Percentiles rank a stretch among this genome's conserved stretches.
These are phyloP conservation scores for Elsinoe necatrix DNA, from an alignment of 2,329 filamentous ascomycete species.

Conservation along the genomic window DNA sequence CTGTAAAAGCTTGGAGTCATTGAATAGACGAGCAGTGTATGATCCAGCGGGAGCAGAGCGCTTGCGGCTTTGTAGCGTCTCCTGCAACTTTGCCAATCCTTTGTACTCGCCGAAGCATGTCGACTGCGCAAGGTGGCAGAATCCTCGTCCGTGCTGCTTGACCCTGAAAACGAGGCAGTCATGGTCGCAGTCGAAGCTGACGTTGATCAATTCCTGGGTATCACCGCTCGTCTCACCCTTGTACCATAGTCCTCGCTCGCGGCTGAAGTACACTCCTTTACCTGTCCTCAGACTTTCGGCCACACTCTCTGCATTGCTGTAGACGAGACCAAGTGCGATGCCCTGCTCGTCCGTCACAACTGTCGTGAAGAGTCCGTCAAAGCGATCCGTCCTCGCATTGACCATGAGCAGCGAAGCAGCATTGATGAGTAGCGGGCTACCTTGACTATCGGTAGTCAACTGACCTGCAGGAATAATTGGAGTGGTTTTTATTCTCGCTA, in stretches of 20 bases:
- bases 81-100: constrained; percentile 76
- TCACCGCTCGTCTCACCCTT: constrained; percentile 94
- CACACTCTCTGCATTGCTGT: constrained; percentile 87
- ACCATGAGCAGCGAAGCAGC: constrained; percentile 63
- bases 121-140: constrained; percentile 88
- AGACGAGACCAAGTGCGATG: constrained; percentile 78
- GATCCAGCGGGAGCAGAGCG: constrained; percentile 76
- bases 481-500: constrained; percentile 45
- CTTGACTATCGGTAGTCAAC: constrained; percentile 58
- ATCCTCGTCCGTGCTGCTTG: constrained; percentile 75
- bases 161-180: constrained; percentile 89
- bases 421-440: constrained; percentile 53
- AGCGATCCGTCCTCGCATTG: constrained; percentile 70
- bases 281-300: constrained; percentile 74
- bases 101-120: constrained; percentile 83
- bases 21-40: constrained; percentile 89
- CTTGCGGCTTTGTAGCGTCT: constrained; percentile 76
- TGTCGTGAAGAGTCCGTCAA: constrained; percentile 78
- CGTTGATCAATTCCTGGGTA: constrained; percentile 75
- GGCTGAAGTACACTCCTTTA: constrained; percentile 85
- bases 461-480: constrained; percentile 64
- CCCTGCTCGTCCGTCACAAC: constrained; percentile 85
- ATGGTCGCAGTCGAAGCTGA: constrained; percentile 85
- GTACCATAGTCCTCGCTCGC: constrained; percentile 91
- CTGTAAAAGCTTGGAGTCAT: constrained; percentile 75